Base-by-base conservation (phyloP, 1,284 basidiomycete species). In the Tetrapyrgos nigripes region DNA sequence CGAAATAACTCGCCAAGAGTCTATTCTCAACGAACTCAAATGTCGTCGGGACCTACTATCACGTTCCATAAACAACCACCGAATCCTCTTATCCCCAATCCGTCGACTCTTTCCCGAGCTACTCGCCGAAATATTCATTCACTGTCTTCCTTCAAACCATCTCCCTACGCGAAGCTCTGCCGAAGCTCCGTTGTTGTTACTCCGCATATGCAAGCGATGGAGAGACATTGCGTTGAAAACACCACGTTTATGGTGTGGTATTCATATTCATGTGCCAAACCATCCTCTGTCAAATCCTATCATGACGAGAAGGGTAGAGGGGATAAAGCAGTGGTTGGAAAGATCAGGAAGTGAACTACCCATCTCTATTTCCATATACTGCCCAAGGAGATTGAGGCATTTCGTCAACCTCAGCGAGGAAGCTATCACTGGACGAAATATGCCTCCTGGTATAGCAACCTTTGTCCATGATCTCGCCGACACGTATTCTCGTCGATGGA, bases 81-180 rank as follows among this genome's bases (percentile, higher is more conserved):
- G 28, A n/a, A 40, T 45, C 4, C 23, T 62, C 8, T 26, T 54
- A 11, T 59, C 58, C 17, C 50, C 58, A 6, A 14, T 59, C 40
- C 54, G 58, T 29, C 47, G 46, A 6, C 50, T 62, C 23, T 48
- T 51, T 40, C 37, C 57, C 9, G 61, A 60, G 33, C 46, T 58
- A 2, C 47, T 62, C 5, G 29, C 46, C 40, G 58, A 62, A 26
- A 62, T 62, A 47, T 62, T 60, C 21, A 24, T 54, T 23, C 47
- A 33, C 10, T 62, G 61, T 55, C 58, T 62, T 27, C 61, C 58
- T 21, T 43, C 29, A 8, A 23, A 50, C 13, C 17, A 31, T 5
- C 57, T 57, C 48, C 44, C 58, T 5, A 55, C 54, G 6, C 49
- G 58, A 28, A 51, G 46, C 27, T 9, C 44, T 14, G 17, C 27